These are phyloP conservation scores for Pythium sp. DNA, from an alignment of 352 stramenopile genomes.

Conservation along the genomic window DNA sequence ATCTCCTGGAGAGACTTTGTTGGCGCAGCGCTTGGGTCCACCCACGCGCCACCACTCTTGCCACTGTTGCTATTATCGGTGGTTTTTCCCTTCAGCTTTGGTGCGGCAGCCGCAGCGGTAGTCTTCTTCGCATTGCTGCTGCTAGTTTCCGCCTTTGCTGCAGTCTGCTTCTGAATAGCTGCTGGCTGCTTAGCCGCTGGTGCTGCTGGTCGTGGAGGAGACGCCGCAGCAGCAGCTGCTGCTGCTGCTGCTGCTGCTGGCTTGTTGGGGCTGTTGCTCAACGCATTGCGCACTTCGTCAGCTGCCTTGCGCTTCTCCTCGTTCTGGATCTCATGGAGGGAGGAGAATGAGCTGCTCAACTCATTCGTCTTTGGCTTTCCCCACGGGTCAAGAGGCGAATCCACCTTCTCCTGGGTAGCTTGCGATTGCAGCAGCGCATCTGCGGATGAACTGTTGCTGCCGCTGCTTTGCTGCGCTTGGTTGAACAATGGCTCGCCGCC, in stretches of 20 bases:
- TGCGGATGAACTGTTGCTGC: not conserved
- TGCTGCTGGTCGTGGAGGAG: constrained; percentile 10
- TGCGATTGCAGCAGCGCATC: not conserved
- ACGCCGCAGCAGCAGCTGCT: not conserved
- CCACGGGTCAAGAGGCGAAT: constrained; percentile 30
- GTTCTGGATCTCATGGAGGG: constrained; percentile 39
- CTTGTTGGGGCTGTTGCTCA: constrained; percentile 7
- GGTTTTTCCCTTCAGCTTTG: constrained; percentile 32
- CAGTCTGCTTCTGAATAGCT: constrained; percentile 6
- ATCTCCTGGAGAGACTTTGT: constrained; percentile 78
- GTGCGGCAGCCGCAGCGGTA: constrained; percentile 10
- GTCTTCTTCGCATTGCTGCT: constrained; percentile 26
- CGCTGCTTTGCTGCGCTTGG: constrained; percentile 7
- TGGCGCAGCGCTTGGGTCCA: constrained; percentile 20
- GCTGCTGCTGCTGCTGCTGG: not conserved
- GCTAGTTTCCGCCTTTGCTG: constrained; percentile 15
- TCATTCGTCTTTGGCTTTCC: constrained; percentile 24
- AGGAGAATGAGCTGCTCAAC: constrained; percentile 25
- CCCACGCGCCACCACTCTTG: constrained; percentile 40
- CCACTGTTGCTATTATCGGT: constrained; percentile 8
- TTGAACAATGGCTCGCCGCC: constrained; percentile 1
- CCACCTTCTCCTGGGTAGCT: constrained; percentile 15
- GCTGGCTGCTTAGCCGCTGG: constrained; percentile 12
- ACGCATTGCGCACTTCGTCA: constrained; percentile 14
- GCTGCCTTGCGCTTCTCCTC: constrained; percentile 40